Conservation (phyloP, 106 monocot genomes). For the Apostasia shenzhenica region DNA sequence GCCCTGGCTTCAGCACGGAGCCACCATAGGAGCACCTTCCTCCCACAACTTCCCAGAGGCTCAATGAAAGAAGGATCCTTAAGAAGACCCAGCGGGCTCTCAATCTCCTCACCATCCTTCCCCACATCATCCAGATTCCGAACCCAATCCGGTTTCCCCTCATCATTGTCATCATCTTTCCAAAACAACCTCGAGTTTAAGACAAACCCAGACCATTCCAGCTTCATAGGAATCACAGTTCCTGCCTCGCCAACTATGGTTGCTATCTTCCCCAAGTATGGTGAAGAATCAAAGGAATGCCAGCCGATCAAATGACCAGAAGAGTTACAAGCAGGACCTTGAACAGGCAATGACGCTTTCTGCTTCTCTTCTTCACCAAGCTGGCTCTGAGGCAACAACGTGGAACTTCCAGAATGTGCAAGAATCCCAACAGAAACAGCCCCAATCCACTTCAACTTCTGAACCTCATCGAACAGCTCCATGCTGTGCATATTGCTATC, state of each 20-base stretch:
- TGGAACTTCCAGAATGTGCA: constrained; percentile 39
- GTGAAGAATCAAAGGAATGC: constrained; percentile 63
- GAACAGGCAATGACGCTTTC: constrained; percentile 46
- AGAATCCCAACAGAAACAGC: constrained; percentile 74
- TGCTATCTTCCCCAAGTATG: constrained; percentile 33
- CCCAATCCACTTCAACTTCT: constrained; percentile 75
- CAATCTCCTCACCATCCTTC: constrained; percentile 37
- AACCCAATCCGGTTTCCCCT: constrained; percentile 56
- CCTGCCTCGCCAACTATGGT: constrained; percentile 46
- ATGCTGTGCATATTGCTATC: constrained; percentile 89
- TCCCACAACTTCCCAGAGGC: constrained; percentile 81
- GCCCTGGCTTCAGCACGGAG: constrained; percentile 62
- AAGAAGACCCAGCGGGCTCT: constrained; percentile 49
- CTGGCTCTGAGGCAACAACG: constrained; percentile 4
- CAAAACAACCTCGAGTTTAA: constrained; percentile 76
- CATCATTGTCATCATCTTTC: constrained; percentile 31
- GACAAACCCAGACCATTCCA: constrained; percentile 92
- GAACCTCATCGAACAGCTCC: constrained; percentile 89
- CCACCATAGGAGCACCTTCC: constrained; percentile 85
- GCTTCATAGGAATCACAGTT: constrained; percentile 39
- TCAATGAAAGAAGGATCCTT: constrained; percentile 52
- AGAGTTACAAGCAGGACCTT: constrained; percentile 77
- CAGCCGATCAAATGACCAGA: constrained; percentile 63
- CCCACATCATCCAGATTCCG: constrained; percentile 45
- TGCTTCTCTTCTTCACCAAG: constrained; percentile 24